These are phyloP conservation scores for Trametes hirsuta DNA, from an alignment of 1,284 basidiomycete genomes.

Conservation along the genomic window DNA sequence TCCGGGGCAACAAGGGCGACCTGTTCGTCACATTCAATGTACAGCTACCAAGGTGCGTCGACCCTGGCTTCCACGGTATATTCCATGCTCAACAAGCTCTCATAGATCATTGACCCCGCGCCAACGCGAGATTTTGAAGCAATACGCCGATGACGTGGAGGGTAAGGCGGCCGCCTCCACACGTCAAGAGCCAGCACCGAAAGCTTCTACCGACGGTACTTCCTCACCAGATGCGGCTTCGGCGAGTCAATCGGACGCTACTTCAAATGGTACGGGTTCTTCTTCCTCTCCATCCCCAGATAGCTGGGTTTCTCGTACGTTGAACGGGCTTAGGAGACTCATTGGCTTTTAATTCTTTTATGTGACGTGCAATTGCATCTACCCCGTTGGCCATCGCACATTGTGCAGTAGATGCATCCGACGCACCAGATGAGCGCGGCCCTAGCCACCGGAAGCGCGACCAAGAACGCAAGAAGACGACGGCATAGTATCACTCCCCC, in stretches of 20 bases:
- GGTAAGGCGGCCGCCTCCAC: constrained; percentile 48
- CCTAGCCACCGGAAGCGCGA: constrained; percentile 27
- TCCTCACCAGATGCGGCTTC: constrained; percentile 19
- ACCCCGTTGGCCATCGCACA: constrained; percentile 6
- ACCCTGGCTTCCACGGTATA: constrained; percentile 18
- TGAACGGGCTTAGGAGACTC: constrained; percentile 68
- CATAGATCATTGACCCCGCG: constrained; percentile 77
- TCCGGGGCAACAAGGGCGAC: constrained; percentile 79
- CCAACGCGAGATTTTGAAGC: constrained; percentile 87
- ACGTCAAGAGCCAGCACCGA: constrained; percentile 24
- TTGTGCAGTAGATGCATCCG: constrained; percentile 9
- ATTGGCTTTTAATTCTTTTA: constrained; percentile 68
- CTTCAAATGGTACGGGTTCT: constrained; percentile 76
- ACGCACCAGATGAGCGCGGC: constrained; percentile 19
- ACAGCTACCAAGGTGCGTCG: constrained; percentile 84
- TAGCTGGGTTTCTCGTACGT: constrained; percentile 70
- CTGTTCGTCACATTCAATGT: constrained; percentile 90
- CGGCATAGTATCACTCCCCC: constrained; percentile 23
- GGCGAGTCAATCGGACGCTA: constrained; percentile 29
- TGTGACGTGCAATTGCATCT: constrained; percentile 40
- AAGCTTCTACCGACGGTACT: constrained; percentile 22
- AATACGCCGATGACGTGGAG: constrained; percentile 93
- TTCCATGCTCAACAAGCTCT: constrained; percentile 19
- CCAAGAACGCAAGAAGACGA: constrained; percentile 31
- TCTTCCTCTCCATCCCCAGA: constrained; percentile 58